Conservation (phyloP, 495 filamentous ascomycete species). For the Penicillium turbatum region DNA sequence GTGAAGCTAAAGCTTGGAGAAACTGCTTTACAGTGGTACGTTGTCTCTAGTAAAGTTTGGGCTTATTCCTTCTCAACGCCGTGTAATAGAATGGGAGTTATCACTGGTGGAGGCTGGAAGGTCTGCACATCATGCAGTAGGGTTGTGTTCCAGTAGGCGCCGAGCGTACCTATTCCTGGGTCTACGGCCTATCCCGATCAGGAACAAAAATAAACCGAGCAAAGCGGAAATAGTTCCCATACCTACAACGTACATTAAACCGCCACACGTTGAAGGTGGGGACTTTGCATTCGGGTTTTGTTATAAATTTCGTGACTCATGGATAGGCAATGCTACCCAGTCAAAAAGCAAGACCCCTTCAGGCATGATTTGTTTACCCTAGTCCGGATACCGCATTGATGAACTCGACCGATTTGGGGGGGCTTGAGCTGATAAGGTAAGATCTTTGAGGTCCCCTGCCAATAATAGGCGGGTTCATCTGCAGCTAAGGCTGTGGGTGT, state of each 20-base stretch:
- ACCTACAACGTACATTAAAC: conserved; percentile 1
- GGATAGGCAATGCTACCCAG: conserved; percentile 18
- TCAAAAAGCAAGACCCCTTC: neutral
- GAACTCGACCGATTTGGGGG: conserved; percentile 7
- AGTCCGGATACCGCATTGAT: conserved; percentile 19
- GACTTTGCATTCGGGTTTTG: neutral
- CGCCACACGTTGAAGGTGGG: conserved; percentile 10
- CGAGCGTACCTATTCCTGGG: conserved; percentile 1
- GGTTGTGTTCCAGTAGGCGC: conserved; percentile 11
- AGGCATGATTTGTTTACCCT: conserved; percentile 1
- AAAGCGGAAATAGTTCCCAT: conserved; percentile 5
- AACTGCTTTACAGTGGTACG: neutral
- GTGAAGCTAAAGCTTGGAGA: conserved; percentile 15
- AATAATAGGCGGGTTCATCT: conserved; percentile 15
- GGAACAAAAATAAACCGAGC: neutral
- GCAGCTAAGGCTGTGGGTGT: conserved; percentile 15
- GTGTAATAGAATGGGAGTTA: neutral
- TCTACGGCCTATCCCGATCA: neutral
- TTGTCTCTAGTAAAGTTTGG: conserved; percentile 1
- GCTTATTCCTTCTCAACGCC: neutral
- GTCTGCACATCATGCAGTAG: neutral
- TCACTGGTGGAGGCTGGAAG: conserved; percentile 6
- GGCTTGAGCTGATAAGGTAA: conserved; percentile 7
- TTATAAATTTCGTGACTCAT: conserved; percentile 8
- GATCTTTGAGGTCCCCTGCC: conserved; percentile 17